A percentile compares a stretch with the other conserved stretches of the same genome.
These are phyloP conservation scores for Fusarium mangiferae DNA, from an alignment of 2,329 filamentous ascomycete species.

Conservation along the genomic window DNA sequence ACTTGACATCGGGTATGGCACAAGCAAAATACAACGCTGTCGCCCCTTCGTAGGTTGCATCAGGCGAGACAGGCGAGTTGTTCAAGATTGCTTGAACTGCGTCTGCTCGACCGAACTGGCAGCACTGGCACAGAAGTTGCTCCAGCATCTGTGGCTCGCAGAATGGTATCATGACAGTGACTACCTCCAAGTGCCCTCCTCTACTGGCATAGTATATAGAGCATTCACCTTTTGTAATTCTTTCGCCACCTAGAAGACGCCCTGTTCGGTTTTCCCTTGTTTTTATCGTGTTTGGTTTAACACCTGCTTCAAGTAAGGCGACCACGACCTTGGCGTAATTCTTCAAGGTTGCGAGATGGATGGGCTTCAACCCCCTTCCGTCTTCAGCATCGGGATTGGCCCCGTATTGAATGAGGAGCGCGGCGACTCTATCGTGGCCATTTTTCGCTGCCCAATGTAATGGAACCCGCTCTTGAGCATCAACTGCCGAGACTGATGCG, in stretches of 20 bases:
- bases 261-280: slow-evolving; percentile 7
- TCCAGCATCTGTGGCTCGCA: slow-evolving; percentile 25
- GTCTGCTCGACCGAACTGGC: slow-evolving; percentile 15
- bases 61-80: slow-evolving; percentile 19
- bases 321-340: slow-evolving; percentile 7
- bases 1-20: background rate
- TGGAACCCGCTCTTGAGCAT: slow-evolving; percentile 28
- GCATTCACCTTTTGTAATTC: slow-evolving; percentile 13
- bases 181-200: slow-evolving; percentile 23
- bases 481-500: background rate
- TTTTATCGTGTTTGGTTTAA: slow-evolving; percentile 23
- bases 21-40: slow-evolving; percentile 32
- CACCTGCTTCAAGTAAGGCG: slow-evolving; percentile 21
- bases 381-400: slow-evolving; percentile 21
- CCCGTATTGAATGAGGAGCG: slow-evolving; percentile 21
- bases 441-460: slow-evolving; percentile 39
- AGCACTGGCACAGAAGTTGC: slow-evolving; percentile 34
- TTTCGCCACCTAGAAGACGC: background rate
- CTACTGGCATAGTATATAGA: slow-evolving; percentile 30
- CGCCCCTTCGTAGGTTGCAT: slow-evolving; percentile 15
- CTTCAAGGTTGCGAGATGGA: slow-evolving; percentile 32
- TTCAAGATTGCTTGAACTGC: slow-evolving; percentile 19
- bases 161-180: slow-evolving; percentile 29
- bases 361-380: slow-evolving; percentile 23
- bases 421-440: slow-evolving; percentile 22